Evolutionary conservation across 1,284 basidiomycete genomes (phyloP), one percentile per base, ranked within the genome.

Genomic region (Marasmius tenuissimus): DNA sequence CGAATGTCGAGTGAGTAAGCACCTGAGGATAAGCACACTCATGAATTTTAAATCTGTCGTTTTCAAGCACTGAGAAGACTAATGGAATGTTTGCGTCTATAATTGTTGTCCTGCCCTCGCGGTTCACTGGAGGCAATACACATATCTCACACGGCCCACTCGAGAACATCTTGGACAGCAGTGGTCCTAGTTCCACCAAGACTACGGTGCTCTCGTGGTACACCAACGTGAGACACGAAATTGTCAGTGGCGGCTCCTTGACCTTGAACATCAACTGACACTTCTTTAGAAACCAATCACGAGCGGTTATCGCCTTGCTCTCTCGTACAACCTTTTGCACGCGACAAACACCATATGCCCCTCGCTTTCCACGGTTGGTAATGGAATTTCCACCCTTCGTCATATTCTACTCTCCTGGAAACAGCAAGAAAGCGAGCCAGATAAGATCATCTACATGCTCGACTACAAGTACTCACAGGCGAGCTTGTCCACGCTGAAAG

Each of bases 191-290:
- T 70, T 0, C 61, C 68, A 3, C 65, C 68, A 5, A 33, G 8
- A 79, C 77, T 0, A 69, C 75, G 1, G 71, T 81, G 8, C 67
- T 83, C 6, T 73, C 81, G 0, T 83, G 81, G 80, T 84, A 81
- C 62, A 80, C 79, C 5, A 79, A 81, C 61, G 81, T 81, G 42
- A 67, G 68, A 20, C 78, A 81, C 60, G 77, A 79, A 67, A 73
- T 83, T 55, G 51, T 35, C 14, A 20, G 50, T 40, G 10, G 34
- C 27, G 20, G 8, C 38, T 10, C 9, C 50, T 52, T 33, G 7
- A 7, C 9, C 20, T n/a, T n/a, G n/a, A n/a, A n/a, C n/a, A n/a
- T n/a, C n/a, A n/a, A n/a, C 4, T 22, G n/a, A 22, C 5, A 4
- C 5, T 12, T 16, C 34, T 16, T n/a, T 18, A 53, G 51, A 77